Evolutionary conservation across 202 grass and related monocot species (phyloP).

Genomic region (Dendrocalamus latiflorus): DNA sequence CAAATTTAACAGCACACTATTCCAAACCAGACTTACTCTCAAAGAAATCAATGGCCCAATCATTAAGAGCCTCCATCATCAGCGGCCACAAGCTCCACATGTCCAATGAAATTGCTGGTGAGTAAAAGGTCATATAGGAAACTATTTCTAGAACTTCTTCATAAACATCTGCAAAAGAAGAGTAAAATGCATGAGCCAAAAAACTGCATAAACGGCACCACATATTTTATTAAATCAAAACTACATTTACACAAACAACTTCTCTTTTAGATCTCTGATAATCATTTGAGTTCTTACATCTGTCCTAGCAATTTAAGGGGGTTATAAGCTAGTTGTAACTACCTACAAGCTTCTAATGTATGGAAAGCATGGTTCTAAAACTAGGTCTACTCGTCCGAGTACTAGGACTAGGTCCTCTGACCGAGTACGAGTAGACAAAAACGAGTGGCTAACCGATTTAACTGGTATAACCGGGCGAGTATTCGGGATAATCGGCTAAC

Average conservation of each 20-base stretch:
- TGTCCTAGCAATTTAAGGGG: not conserved
- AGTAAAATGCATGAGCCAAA: conserved; percentile 5
- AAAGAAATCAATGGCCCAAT: conserved; percentile 94
- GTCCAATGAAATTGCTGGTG: conserved; percentile 73
- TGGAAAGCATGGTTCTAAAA: too few species aligned
- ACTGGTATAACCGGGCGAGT: too few species aligned
- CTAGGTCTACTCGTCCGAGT: too few species aligned
- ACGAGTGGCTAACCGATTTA: too few species aligned
- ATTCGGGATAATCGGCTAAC: too few species aligned
- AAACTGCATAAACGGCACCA: not conserved
- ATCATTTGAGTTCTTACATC: not conserved
- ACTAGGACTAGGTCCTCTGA: too few species aligned
- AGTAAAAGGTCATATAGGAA: too few species aligned
- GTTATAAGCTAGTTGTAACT: not conserved
- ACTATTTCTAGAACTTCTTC: conserved; percentile 92
- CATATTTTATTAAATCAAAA: conserved; percentile 10
- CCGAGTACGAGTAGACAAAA: too few species aligned
- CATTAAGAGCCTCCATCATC: conserved; percentile 81
- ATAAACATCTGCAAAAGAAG: conserved; percentile 73
- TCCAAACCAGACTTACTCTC: conserved; percentile 65
- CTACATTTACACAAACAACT: not conserved
- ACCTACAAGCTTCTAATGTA: not conserved
- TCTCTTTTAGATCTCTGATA: not conserved
- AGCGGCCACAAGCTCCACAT: conserved; percentile 96
- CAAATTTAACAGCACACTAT: not conserved